These are phyloP conservation scores for Candolleomyces aberdarensis DNA, from an alignment of 768 basidiomycete species.

Conservation along the genomic window DNA sequence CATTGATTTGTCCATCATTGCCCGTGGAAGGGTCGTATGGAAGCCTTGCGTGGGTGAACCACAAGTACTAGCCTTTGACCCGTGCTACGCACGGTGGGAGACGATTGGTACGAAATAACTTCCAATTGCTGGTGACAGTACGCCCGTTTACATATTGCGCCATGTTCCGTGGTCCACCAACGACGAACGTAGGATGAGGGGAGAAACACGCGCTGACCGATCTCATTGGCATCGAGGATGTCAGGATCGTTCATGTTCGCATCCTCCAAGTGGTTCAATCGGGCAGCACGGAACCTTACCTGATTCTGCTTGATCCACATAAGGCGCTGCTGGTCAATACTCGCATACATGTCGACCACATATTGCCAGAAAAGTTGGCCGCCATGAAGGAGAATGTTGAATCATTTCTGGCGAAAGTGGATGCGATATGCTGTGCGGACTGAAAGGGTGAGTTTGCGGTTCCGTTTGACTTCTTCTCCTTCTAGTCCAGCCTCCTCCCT, in stretches of 20 bases:
- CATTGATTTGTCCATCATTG: no score
- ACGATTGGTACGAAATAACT: no score
- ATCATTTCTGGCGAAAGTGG: neutral
- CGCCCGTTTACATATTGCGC: no score
- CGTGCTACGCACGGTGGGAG: no score
- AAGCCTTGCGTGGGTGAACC: no score
- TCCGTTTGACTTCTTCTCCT: neutral
- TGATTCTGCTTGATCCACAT: slow-evolving; percentile 32
- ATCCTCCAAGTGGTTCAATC: slow-evolving; percentile 27
- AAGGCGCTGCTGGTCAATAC: slow-evolving; percentile 34
- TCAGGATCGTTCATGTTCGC: slow-evolving; percentile 17
- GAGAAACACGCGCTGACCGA: slow-evolving; percentile 34
- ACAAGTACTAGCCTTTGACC: no score
- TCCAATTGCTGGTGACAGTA: no score
- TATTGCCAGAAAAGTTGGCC: slow-evolving; percentile 6
- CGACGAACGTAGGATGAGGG: slow-evolving; percentile 35
- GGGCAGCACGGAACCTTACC: slow-evolving; percentile 24
- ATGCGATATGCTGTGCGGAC: neutral
- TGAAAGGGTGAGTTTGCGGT: neutral
- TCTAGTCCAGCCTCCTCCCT: neutral
- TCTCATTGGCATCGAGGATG: slow-evolving; percentile 21
- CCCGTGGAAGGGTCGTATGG: no score
- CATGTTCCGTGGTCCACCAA: neutral
- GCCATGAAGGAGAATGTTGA: neutral
- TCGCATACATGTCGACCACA: slow-evolving; percentile 34